Conservation (phyloP, 331 rosid species). For the Malus hybrid region DNA sequence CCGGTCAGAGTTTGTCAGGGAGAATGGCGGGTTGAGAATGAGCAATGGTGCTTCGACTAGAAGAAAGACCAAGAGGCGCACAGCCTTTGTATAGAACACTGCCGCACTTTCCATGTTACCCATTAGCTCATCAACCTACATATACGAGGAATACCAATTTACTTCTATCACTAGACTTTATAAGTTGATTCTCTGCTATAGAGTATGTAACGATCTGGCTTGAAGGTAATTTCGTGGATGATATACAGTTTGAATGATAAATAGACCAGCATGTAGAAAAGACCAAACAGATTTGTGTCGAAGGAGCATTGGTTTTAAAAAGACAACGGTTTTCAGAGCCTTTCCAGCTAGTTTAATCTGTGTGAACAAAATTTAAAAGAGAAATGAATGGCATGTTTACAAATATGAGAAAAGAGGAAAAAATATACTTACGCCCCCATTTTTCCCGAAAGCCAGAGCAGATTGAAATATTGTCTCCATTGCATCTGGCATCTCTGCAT, state of each 20-base stretch:
- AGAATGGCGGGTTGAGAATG: constrained; percentile 85
- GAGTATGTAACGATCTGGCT: not conserved
- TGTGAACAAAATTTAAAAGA: not conserved
- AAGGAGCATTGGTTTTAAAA: no score
- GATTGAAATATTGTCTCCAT: constrained; percentile 94
- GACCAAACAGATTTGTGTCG: no score
- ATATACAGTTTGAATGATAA: no score
- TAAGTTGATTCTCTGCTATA: not conserved
- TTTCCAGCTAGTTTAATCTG: constrained; percentile 1
- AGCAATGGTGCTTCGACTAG: constrained; percentile 87
- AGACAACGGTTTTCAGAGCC: not conserved
- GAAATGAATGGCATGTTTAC: not conserved
- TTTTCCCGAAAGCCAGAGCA: constrained; percentile 85
- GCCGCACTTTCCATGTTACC: constrained; percentile 73
- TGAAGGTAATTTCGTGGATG: not conserved
- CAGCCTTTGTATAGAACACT: constrained; percentile 66
- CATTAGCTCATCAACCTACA: constrained; percentile 92
- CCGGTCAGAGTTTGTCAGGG: constrained; percentile 75
- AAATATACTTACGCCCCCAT: constrained; percentile 74
- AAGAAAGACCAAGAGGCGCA: constrained; percentile 61
- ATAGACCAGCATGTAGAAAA: no score
- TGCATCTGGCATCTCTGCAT: constrained; percentile 95
- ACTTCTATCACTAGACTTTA: not conserved
- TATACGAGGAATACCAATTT: not conserved
- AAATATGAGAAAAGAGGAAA: constrained; percentile 12